phyloP scores from a whole-genome alignment of 257 asterid species.

The Przewalskia tangutica region DNA sequence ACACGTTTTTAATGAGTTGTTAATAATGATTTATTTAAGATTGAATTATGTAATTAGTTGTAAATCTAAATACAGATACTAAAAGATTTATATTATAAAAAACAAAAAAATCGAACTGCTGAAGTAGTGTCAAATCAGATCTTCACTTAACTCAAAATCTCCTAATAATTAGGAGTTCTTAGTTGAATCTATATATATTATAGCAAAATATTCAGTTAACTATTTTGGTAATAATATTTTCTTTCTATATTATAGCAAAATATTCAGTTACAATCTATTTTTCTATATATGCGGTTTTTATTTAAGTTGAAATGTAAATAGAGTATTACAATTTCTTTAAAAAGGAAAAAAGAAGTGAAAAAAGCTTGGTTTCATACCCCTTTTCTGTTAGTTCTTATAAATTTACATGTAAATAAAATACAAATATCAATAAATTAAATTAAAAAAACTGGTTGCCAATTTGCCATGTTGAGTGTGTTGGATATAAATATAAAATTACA shows the following conservation, averaged over 20 bases:
- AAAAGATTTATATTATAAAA: neutral
- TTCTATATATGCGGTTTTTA: neutral
- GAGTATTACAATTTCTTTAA: neutral
- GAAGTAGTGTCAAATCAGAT: neutral
- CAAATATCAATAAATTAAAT: neutral
- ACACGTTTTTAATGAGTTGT: neutral
- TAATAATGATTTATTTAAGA: neutral
- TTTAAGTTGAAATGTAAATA: neutral
- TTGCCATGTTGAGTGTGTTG: constrained; percentile 4
- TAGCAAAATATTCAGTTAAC: neutral
- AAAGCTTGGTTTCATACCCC: neutral
- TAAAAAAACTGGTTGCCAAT: neutral
- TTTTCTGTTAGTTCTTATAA: neutral
- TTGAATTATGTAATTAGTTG: neutral
- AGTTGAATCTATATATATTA: neutral
- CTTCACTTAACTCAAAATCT: neutral
- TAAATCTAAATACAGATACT: neutral
- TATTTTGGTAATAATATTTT: neutral
- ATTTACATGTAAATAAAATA: neutral
- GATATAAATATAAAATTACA: no score
- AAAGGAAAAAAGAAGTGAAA: neutral
- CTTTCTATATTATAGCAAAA: neutral
- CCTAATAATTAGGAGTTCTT: neutral
- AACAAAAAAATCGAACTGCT: neutral
- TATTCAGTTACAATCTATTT: neutral